Evolutionary conservation across 257 asterid genomes (phyloP), one percentile per base, ranked within the genome.

Genomic region (Haberlea rhodopensis): DNA sequence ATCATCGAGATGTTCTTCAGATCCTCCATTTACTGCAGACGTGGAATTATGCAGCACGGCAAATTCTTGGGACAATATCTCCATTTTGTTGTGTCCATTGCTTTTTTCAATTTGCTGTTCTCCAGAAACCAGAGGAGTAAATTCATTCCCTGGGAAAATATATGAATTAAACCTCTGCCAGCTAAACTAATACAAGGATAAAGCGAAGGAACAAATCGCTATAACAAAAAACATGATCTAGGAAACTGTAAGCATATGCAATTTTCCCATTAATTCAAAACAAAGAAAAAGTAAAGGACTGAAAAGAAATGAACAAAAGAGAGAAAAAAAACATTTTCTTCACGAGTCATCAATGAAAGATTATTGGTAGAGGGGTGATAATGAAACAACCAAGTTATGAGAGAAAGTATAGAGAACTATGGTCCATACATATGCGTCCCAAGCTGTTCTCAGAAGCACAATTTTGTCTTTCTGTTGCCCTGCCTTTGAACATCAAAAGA

Each of bases 71-170:
- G 78, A 45, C 3, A 73, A 52, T 75, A 56, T 20, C 60, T 68
- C 69, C n/a, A 53, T 19, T 52, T 63, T 54, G 56, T 53, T 60
- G 58, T 57, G 62, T 48, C 57, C 71, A 40, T 13, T 40, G 48
- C 2, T 11, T 40, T 40, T 4, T 13, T 11, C 18, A 40, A 40
- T 40, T 40, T 40, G n/a, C 48, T 40, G 48, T 11, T 13, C 48
- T 13, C 48, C 18, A 40, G 48, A 13, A 3, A 11, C 4, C 2
- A 6, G 46, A 37, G 43, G 4, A 34, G 48, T 40, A 11, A 40
- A 13, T 11, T 40, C 48, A 54, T 62, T 45, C 68, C 80, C 88
- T 82, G 83, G 59, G 76, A 57, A 32, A 57, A 64, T 32, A 74
- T 24, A 53, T 45, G 24, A 65, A 15, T 54, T 11, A 46, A 59